A percentile compares a stretch with the other conserved stretches of the same genome.
Conservation (phyloP, 2,329 filamentous ascomycete species). For the Ramularia endophylla region DNA sequence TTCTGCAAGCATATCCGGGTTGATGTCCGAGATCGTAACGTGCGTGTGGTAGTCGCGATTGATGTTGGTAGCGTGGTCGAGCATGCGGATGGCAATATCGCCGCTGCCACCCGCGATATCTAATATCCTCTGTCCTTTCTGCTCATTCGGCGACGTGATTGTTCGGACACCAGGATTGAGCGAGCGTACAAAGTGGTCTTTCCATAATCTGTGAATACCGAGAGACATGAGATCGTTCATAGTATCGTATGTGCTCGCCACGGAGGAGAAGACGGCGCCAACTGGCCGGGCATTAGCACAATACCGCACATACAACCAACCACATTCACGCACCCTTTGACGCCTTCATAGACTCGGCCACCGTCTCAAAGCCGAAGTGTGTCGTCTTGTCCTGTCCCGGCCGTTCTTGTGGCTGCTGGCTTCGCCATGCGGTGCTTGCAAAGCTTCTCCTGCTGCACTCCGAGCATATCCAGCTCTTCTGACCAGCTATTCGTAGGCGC, state of each 20-base stretch:
- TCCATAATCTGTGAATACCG: constrained; percentile 95
- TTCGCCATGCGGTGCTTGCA: constrained; percentile 21
- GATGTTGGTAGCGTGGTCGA: constrained; percentile 76
- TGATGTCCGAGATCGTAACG: constrained; percentile 94
- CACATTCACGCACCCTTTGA: constrained; percentile 45
- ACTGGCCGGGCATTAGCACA: constrained; percentile 46
- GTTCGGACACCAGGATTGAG: constrained; percentile 70
- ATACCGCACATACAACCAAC: background rate
- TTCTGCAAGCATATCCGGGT: constrained; percentile 87
- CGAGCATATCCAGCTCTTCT: constrained; percentile 15
- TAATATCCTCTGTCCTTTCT: constrained; percentile 65
- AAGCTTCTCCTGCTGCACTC: constrained; percentile 21
- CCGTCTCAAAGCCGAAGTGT: constrained; percentile 85
- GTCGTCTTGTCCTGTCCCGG: constrained; percentile 55
- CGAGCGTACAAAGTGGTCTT: constrained; percentile 88
- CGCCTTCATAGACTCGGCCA: constrained; percentile 74
- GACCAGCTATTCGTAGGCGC: constrained; percentile 23
- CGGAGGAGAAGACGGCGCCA: constrained; percentile 86
- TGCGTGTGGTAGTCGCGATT: constrained; percentile 73
- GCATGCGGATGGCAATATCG: constrained; percentile 94
- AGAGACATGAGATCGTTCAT: constrained; percentile 99
- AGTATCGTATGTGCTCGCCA: constrained; percentile 88
- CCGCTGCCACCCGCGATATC: constrained; percentile 96
- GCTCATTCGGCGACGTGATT: constrained; percentile 32
- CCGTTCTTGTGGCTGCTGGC: constrained; percentile 30